Conservation (phyloP, 495 filamentous ascomycete species). For the Baudoinia panamericana region DNA sequence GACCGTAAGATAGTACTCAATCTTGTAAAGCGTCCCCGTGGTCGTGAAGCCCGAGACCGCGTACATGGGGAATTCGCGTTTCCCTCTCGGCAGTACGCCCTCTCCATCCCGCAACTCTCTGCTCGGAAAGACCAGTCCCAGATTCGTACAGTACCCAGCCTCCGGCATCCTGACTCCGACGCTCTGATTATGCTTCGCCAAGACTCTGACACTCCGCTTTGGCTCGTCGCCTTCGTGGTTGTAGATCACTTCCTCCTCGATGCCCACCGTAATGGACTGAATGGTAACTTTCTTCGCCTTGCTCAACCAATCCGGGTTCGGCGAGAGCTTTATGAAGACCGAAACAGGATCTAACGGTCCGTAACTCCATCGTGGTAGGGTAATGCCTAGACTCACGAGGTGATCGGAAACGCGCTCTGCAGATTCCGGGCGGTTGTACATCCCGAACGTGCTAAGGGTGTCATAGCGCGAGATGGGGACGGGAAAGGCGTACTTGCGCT, state of each 20-base stretch:
- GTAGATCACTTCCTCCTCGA: slow-evolving; percentile 94
- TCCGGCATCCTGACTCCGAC: slow-evolving; percentile 76
- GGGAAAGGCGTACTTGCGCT: slow-evolving; percentile 82
- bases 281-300: slow-evolving; percentile 91
- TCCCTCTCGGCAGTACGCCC: slow-evolving; percentile 73
- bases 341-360: slow-evolving; percentile 89
- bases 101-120: slow-evolving; percentile 82
- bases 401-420: slow-evolving; percentile 78
- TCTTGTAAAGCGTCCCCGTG: slow-evolving; percentile 87
- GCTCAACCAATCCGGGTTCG: slow-evolving; percentile 78
- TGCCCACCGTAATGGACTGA: slow-evolving; percentile 79
- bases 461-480: slow-evolving; percentile 88
- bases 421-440: slow-evolving; percentile 93
- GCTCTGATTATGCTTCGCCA: slow-evolving; percentile 70
- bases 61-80: slow-evolving; percentile 79
- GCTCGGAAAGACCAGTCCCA: slow-evolving; percentile 80
- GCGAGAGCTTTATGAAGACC: slow-evolving; percentile 83
- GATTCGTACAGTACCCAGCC: slow-evolving; percentile 76
- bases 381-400: slow-evolving; percentile 80
- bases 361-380: slow-evolving; percentile 89
- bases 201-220: slow-evolving; percentile 71
- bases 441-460: slow-evolving; percentile 93
- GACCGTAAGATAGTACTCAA: slow-evolving; percentile 90
- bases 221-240: slow-evolving; percentile 98
- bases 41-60: slow-evolving; percentile 84